Conservation (phyloP, 805 yeast genomes). For the Candida nitratophila region DNA sequence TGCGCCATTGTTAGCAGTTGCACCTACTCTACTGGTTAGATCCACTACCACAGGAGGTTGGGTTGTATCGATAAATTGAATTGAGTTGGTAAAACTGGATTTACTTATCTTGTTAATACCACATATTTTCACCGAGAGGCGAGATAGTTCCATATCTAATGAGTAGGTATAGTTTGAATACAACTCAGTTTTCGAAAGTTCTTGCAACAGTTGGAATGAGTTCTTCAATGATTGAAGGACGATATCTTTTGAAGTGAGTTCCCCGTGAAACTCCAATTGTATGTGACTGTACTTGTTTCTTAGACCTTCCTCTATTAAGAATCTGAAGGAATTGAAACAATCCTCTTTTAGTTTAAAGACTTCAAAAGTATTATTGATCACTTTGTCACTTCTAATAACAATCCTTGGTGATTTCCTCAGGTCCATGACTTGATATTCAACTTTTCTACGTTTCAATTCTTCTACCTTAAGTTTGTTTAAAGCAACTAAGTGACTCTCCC, state of each 20-base stretch:
- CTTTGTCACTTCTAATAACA: background rate
- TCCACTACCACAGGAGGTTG: too few species aligned
- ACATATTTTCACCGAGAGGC: background rate
- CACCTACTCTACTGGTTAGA: too few species aligned
- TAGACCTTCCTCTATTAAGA: background rate
- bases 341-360: too few species aligned
- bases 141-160: too few species aligned
- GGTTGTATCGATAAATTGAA: too few species aligned
- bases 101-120: background rate
- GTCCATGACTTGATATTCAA: slow-evolving; percentile 16
- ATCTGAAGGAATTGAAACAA: background rate
- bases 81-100: too few species aligned
- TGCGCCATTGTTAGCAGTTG: too few species aligned
- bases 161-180: background rate
- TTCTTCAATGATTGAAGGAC: background rate
- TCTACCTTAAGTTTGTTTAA: slow-evolving; percentile 7
- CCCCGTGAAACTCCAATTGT: background rate
- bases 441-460: slow-evolving; percentile 12
- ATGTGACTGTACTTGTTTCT: background rate
- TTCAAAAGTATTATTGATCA: background rate
- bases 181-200: background rate
- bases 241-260: background rate
- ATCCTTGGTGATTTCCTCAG: slow-evolving; percentile 12
- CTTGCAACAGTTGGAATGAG: background rate
- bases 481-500: slow-evolving; percentile 1